Evolutionary conservation across 768 basidiomycete species (phyloP).

Genomic region (Pisolithus microcarpus): DNA sequence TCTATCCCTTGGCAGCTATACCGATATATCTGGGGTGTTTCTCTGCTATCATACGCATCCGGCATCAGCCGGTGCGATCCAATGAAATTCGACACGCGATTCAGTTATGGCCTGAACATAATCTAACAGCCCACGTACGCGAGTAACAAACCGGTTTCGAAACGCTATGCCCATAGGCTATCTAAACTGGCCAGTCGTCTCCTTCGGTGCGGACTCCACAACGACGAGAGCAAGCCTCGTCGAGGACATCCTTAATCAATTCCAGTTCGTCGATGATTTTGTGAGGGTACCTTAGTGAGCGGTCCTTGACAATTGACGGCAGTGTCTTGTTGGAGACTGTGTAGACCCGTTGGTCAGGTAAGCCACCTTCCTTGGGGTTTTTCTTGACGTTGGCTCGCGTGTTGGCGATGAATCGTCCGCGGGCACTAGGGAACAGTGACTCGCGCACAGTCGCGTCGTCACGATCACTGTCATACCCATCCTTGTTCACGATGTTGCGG

Average conservation of each 20-base stretch:
- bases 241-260: background rate
- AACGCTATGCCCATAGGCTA: no score
- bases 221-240: conserved; percentile 7
- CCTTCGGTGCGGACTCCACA: background rate
- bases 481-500: conserved; percentile 5
- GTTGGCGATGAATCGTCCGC: conserved; percentile 11
- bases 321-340: conserved; percentile 13
- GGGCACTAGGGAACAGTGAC: conserved; percentile 8
- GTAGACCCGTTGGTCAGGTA: conserved; percentile 18
- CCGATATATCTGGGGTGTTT: no score
- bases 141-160: no score
- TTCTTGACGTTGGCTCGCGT: conserved; percentile 12
- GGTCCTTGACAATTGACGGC: conserved; percentile 5
- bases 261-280: background rate
- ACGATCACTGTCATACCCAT: conserved; percentile 5
- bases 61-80: no score
- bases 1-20: no score
- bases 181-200: background rate
- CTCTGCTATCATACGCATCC: no score
- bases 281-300: background rate
- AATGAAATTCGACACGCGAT: no score
- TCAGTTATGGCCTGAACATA: no score
- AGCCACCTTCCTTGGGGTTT: conserved; percentile 7
- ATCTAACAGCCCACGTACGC: no score
- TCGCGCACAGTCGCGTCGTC: background rate